phyloP scores from a whole-genome alignment of 2,329 filamentous ascomycete species.

The Fusarium duplospermum region DNA sequence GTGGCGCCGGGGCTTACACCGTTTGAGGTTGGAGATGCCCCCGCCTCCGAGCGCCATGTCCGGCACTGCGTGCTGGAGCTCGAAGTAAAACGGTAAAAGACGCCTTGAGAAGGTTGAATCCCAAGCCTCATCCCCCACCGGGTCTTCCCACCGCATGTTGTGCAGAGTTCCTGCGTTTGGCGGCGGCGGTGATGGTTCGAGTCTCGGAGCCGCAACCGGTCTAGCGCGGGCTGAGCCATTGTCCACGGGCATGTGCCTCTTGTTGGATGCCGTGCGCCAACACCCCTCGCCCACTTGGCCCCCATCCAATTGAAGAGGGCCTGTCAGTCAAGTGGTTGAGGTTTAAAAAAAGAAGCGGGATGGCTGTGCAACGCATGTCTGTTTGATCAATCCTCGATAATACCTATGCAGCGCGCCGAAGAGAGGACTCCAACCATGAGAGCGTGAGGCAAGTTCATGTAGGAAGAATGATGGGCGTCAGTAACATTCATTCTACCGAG shows the following conservation, averaged over 20 bases:
- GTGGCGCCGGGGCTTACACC: slow-evolving; percentile 36
- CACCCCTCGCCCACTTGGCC: slow-evolving; percentile 7
- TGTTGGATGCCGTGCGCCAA: slow-evolving; percentile 37
- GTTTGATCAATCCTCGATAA: background rate
- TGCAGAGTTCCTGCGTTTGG: slow-evolving; percentile 42
- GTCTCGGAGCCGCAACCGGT: slow-evolving; percentile 28
- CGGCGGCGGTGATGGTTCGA: slow-evolving; percentile 35
- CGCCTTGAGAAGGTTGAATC: slow-evolving; percentile 35
- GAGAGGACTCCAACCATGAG: background rate
- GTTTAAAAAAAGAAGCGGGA: slow-evolving; percentile 46
- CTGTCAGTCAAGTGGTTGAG: slow-evolving; percentile 26
- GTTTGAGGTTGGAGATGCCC: slow-evolving; percentile 35
- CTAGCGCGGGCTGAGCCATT: slow-evolving; percentile 39
- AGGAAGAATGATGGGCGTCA: background rate
- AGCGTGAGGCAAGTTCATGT: background rate
- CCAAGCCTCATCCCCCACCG: slow-evolving; percentile 29
- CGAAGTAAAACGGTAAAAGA: slow-evolving; percentile 35
- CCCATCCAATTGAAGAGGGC: slow-evolving; percentile 1
- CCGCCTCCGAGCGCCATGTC: slow-evolving; percentile 32
- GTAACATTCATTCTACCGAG: background rate
- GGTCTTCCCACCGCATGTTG: slow-evolving; percentile 34
- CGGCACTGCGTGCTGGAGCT: slow-evolving; percentile 11
- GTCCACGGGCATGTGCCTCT: slow-evolving; percentile 22
- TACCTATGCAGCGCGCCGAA: background rate
- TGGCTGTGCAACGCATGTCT: slow-evolving; percentile 42